Evolutionary conservation across 2,329 filamentous ascomycete genomes (phyloP), one percentile per base, ranked within the genome.

Genomic region (Aspergillus nomiae): DNA sequence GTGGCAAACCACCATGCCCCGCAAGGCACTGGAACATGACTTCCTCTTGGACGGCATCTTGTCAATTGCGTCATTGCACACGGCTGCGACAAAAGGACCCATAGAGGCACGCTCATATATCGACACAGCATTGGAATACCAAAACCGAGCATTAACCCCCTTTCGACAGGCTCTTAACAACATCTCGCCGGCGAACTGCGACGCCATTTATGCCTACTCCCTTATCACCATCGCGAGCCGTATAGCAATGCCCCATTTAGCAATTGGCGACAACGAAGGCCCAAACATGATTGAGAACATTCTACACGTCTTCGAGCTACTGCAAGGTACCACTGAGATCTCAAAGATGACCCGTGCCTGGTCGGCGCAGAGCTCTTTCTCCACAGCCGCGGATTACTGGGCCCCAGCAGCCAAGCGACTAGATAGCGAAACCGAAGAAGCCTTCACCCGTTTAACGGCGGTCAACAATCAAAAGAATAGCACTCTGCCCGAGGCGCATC

Each of bases 1-100:
- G 1, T 79, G 77, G 76, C 73, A 76, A 61, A 70, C 71, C 28
- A 61, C 69, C 5, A 64, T 79, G 8, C 77, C 77, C n/a, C 70
- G 69, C 1, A 68, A 77, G 19, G 77, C 73, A 0, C 62, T 78
- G 24, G 69, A 71, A 26, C 70, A 78, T 62, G 68, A 70, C 9
- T 79, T 75, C 60, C 66, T 79, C 12, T 71, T 79, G 65, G 66
- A 77, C 55, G 75, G 76, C 7, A 71, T 79, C 32, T 68, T 79
- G 56, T 75, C 76, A 11, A 70, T 78, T 19, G 72, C 77, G 1
- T 72, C 77, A 1, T 63, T 79, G 36, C 77, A 79, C 60, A 73
- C 75, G 26, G 76, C 77, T 6, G 72, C 73, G 6, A 65, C 66
- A 4, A 21, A 61, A 14, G 67, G 68, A 2, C 36, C 65, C 4